A percentile compares a stretch with the other conserved stretches of the same genome.
Evolutionary conservation across 805 yeast genomes (phyloP).

Genomic region (Candida patagonica): DNA sequence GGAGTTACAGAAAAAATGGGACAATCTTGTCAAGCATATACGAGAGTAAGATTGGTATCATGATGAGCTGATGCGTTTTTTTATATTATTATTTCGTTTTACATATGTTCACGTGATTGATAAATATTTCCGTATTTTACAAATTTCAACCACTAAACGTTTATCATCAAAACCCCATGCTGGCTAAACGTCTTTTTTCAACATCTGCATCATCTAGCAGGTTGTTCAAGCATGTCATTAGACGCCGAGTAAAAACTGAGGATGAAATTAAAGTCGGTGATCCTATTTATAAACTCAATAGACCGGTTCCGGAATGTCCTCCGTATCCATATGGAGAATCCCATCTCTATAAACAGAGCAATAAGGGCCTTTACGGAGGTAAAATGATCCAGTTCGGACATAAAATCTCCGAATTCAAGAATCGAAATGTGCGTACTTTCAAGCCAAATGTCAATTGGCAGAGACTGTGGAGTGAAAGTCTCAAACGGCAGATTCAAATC

Average conservation of each 20-base stretch:
- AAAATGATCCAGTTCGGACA: conserved; percentile 69
- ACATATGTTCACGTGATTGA: too few species aligned
- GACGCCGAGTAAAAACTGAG: conserved; percentile 20
- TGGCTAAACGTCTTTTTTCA: conserved; percentile 5
- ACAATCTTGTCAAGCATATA: conserved; percentile 25
- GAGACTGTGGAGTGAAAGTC: conserved; percentile 74
- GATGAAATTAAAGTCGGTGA: conserved; percentile 43
- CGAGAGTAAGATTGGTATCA: too few species aligned
- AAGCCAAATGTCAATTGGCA: conserved; percentile 71
- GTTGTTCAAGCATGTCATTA: conserved; percentile 22
- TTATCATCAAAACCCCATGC: neutral
- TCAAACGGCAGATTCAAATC: conserved; percentile 46
- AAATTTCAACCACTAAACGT: neutral
- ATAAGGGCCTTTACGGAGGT: conserved; percentile 87
- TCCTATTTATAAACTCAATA: conserved; percentile 31
- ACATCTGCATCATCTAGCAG: conserved; percentile 9
- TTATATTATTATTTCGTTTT: too few species aligned
- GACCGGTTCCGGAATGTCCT: conserved; percentile 39
- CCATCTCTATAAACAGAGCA: conserved; percentile 67
- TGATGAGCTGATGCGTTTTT: too few species aligned
- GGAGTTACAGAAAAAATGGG: conserved; percentile 27
- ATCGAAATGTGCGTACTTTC: conserved; percentile 67
- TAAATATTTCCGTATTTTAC: neutral
- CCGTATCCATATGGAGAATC: conserved; percentile 76
- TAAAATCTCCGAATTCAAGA: conserved; percentile 65